Evolutionary conservation across 1,139 yeast species (phyloP).

Genomic region (Candida tunisiensis): DNA sequence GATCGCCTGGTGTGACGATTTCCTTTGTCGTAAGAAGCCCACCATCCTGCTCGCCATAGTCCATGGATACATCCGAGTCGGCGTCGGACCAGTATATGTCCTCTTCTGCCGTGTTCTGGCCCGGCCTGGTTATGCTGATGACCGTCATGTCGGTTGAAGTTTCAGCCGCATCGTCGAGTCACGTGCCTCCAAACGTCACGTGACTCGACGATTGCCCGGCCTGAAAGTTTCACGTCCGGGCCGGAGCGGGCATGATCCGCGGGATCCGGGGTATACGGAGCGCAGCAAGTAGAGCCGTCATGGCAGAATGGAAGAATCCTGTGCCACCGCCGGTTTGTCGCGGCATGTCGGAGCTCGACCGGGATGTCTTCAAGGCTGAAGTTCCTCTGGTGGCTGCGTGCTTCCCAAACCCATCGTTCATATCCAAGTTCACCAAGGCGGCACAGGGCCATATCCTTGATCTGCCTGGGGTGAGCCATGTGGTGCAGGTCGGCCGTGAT

Average conservation of each 20-base stretch:
- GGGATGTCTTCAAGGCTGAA: constrained; percentile 37
- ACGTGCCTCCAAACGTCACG: too few relatives aligned
- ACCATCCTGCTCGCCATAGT: constrained; percentile 1
- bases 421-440: constrained; percentile 34
- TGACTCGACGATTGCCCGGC: too few relatives aligned
- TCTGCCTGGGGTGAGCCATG: constrained; percentile 17
- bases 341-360: constrained; percentile 48
- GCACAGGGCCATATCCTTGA: constrained; percentile 40
- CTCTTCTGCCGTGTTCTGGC: neutral
- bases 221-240: too few relatives aligned
- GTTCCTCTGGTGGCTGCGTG: constrained; percentile 48
- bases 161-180: too few relatives aligned
- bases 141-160: neutral
- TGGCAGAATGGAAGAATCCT: too few relatives aligned
- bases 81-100: neutral
- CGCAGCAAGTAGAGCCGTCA: too few relatives aligned
- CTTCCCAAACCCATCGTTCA: constrained; percentile 51
- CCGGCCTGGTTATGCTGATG: neutral
- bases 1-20: constrained; percentile 90
- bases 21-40: constrained; percentile 3
- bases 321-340: constrained; percentile 69
- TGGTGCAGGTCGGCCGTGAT: constrained; percentile 10
- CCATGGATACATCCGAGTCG: neutral
- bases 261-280: too few relatives aligned
- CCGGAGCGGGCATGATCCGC: too few relatives aligned